Evolutionary conservation across 371 early-diverging fungal genomes (phyloP), one percentile per base, ranked within the genome.

Genomic region (Capniomyces stellatus): DNA sequence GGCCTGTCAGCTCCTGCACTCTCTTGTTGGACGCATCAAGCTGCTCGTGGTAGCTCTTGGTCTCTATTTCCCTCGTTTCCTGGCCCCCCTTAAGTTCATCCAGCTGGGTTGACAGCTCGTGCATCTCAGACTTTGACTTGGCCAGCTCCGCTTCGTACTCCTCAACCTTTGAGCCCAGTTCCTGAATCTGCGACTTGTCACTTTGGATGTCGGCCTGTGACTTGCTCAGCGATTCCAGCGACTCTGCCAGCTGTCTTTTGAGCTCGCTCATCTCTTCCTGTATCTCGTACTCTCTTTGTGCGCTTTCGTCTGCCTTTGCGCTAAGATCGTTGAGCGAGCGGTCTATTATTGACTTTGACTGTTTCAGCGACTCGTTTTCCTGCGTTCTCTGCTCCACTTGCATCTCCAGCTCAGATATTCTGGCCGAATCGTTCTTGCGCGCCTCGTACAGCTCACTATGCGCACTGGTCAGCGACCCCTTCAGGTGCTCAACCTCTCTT

Each of bases 391-490:
- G 54, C 55, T 77, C 78, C 39, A 59, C 24, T 23, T 2, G 4
- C 24, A n/a, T 19, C n/a, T 51, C 22, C 3, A 51, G 51, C 13
- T 51, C 51, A 2, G 23, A 6, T 4, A 51, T 24, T 22, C 22
- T 12, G 13, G 29, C 19, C 18, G 51, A 25, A 30, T 51, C 51
- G 19, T 30, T 51, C 21, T 30, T 12, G 25, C 82, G 67, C 6
- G 68, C 65, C 27, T 80, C 79, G 13, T 84, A 84, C 13, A 81
- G 66, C 56, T 85, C 83, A 3, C 58, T 51, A 30, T 79, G 75
- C 1, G 66, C 54, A 15, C 69, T 58, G 3, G 52, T 55, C 41
- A 88, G 72, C 63, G 83, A 79, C 6, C 54, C 63, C 44, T 77
- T 78, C 48, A 85, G 69, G 43, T 74, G 71, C 1, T 64, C 53